A percentile compares a stretch with the other conserved stretches of the same genome.
Evolutionary conservation across 345 rosid species (phyloP).

Genomic region (Mangifera indica): DNA sequence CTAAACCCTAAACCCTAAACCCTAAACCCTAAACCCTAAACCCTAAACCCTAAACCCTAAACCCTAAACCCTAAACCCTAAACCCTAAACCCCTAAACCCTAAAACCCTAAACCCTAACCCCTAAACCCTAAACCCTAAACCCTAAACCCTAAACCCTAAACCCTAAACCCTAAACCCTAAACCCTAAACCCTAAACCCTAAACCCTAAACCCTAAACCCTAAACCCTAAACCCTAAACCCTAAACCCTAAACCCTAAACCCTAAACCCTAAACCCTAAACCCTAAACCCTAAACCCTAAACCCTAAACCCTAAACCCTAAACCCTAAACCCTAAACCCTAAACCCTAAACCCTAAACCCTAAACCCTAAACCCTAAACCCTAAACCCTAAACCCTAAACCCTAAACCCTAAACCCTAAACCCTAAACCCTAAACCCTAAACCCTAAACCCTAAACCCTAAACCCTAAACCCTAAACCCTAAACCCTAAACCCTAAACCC

Average conservation of each 20-base stretch:
- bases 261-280: conserved; percentile 18
- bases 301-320: conserved; percentile 18
- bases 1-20: conserved; percentile 10
- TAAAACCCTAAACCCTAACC: conserved; percentile 12
- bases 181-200: conserved; percentile 16
- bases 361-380: conserved; percentile 9
- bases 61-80: conserved; percentile 8
- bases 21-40: background rate
- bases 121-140: conserved; percentile 20
- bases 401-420: too few relatives aligned
- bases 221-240: conserved; percentile 13
- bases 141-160: conserved; percentile 18
- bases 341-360: conserved; percentile 19
- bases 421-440: too few relatives aligned
- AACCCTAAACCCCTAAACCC: conserved; percentile 6
- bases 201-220: conserved; percentile 18
- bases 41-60: conserved; percentile 6
- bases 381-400: background rate
- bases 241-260: conserved; percentile 8
- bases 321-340: conserved; percentile 23
- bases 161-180: conserved; percentile 18
- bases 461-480: too few relatives aligned
- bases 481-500: too few relatives aligned
- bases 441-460: too few relatives aligned
- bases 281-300: conserved; percentile 15